These are phyloP conservation scores for Acorus gramineus DNA, from an alignment of 106 monocot genomes.

Conservation along the genomic window DNA sequence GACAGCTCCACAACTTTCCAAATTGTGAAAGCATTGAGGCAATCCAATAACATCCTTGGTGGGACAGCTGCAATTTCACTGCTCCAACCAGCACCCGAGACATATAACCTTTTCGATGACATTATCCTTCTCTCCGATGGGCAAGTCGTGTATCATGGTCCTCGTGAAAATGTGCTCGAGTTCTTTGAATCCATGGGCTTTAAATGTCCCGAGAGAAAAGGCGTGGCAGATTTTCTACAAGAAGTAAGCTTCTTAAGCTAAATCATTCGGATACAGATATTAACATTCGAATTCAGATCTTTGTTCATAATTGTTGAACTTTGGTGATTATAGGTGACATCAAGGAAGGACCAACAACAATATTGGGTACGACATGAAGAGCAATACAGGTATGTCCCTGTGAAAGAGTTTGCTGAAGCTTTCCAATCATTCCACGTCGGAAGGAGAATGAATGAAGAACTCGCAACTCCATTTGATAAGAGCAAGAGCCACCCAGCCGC, in stretches of 20 bases:
- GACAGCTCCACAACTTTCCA: slow-evolving; percentile 64
- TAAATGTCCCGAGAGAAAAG: slow-evolving; percentile 68
- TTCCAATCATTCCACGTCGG: slow-evolving; percentile 43
- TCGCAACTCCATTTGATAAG: slow-evolving; percentile 36
- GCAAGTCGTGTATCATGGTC: slow-evolving; percentile 58
- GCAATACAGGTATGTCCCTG: slow-evolving; percentile 40
- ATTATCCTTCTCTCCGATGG: slow-evolving; percentile 66
- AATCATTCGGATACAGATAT: too few relatives aligned
- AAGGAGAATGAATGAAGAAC: slow-evolving; percentile 20
- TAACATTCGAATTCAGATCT: not conserved
- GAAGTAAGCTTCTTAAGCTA: slow-evolving; percentile 23
- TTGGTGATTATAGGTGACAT: slow-evolving; percentile 34
- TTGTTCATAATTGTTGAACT: not conserved
- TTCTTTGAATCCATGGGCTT: slow-evolving; percentile 61
- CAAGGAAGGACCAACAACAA: slow-evolving; percentile 58
- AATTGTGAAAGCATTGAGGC: slow-evolving; percentile 47
- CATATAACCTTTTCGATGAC: slow-evolving; percentile 60
- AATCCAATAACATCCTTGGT: slow-evolving; percentile 53
- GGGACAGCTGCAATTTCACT: slow-evolving; percentile 48
- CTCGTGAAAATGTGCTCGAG: slow-evolving; percentile 47
- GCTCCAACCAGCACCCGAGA: slow-evolving; percentile 75
- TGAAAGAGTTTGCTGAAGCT: slow-evolving; percentile 46
- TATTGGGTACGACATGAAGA: slow-evolving; percentile 34
- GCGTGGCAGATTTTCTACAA: slow-evolving; percentile 63
- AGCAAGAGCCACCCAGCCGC: slow-evolving; percentile 55